Conservation (phyloP, 345 rosid genomes). For the Eucalyptus cloeziana region DNA sequence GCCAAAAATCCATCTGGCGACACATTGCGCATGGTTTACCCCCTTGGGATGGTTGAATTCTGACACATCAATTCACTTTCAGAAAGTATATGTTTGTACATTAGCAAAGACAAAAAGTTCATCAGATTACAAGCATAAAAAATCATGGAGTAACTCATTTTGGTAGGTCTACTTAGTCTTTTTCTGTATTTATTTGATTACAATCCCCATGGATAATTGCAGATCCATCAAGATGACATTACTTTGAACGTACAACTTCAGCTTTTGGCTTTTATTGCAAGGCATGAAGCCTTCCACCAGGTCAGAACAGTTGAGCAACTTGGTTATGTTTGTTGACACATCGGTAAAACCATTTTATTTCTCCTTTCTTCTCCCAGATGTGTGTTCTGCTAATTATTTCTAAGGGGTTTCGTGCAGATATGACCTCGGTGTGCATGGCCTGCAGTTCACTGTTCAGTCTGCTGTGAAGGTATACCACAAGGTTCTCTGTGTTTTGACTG, state of each 20-base stretch:
- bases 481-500: background rate
- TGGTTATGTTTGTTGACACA: slow-evolving; percentile 60
- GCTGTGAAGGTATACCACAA: slow-evolving; percentile 36
- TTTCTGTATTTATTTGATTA: background rate
- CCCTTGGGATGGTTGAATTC: background rate
- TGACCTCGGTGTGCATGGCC: slow-evolving; percentile 52
- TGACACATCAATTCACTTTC: background rate
- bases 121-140: background rate
- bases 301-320: slow-evolving; percentile 89
- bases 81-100: background rate
- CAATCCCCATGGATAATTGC: background rate
- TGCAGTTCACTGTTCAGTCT: slow-evolving; percentile 66
- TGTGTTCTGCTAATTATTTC: background rate
- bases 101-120: background rate
- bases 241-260: slow-evolving; percentile 55
- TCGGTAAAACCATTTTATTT: slow-evolving; percentile 19
- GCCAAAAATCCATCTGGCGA: background rate
- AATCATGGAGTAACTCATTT: background rate
- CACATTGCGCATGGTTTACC: background rate
- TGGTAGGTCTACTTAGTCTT: background rate
- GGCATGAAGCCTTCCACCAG: slow-evolving; percentile 84
- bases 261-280: slow-evolving; percentile 64
- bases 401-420: slow-evolving; percentile 19
- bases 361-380: background rate
- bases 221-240: slow-evolving; percentile 80